Percentiles rank a stretch among this genome's conserved stretches.
Evolutionary conservation across 2,329 filamentous ascomycete species (phyloP).

Genomic region (Fusarium brachygibbosum): DNA sequence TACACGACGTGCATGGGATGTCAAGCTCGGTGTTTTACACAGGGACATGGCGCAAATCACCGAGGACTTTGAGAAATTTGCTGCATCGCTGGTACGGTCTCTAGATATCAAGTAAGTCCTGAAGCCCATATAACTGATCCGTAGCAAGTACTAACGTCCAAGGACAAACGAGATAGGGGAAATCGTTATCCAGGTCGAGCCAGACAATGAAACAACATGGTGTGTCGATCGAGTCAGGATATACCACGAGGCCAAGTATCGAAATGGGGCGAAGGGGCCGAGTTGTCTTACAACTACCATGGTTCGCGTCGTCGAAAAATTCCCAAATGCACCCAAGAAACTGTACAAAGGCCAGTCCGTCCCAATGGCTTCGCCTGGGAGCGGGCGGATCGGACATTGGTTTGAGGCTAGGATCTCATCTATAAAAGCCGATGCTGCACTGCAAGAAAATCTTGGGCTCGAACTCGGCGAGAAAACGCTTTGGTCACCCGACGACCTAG

Average conservation of each 20-base stretch:
- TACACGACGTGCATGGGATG: constrained; percentile 51
- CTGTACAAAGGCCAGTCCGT: constrained; percentile 29
- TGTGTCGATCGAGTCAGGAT: constrained; percentile 37
- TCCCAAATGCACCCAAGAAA: neutral
- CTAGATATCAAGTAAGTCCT: constrained; percentile 47
- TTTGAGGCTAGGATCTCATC: constrained; percentile 51
- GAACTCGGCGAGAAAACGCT: constrained; percentile 46
- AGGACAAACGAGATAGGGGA: constrained; percentile 37
- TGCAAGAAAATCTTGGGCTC: constrained; percentile 48
- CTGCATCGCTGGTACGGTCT: constrained; percentile 41
- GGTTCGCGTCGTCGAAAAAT: constrained; percentile 37
- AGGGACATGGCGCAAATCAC: constrained; percentile 27
- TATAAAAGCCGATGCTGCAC: constrained; percentile 18
- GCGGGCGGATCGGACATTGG: constrained; percentile 41
- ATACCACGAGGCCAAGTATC: constrained; percentile 45
- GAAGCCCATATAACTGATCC: neutral
- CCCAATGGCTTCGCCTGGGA: constrained; percentile 9
- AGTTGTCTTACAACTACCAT: constrained; percentile 46
- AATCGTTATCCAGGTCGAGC: constrained; percentile 33
- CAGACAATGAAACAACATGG: constrained; percentile 12
- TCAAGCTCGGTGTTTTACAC: constrained; percentile 46
- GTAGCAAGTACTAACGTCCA: constrained; percentile 14
- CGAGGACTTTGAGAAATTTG: constrained; percentile 35
- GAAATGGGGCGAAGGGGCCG: constrained; percentile 1
- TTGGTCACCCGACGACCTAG: constrained; percentile 47